Base-by-base conservation (phyloP, 768 basidiomycete genomes). In the Russula compacta region DNA sequence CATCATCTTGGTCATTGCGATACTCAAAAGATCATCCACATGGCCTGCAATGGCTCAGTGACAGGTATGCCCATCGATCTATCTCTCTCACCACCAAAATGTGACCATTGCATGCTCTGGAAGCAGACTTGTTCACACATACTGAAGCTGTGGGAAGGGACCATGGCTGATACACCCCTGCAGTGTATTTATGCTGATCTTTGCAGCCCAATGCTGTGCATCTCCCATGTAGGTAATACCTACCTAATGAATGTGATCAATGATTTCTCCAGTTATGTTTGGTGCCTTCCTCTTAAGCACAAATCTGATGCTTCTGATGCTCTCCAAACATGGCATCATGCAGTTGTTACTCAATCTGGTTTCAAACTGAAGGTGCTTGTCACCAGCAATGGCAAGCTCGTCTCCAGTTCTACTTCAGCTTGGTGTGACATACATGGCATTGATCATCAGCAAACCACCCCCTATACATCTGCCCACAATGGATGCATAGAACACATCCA, bases 221-320 rank as follows among this genome's bases (percentile, higher is more conserved):
- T 6, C 0, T 59, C 49, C 0, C 19, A 5, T 2, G 2, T 12
- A 0, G 39, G 32, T 1, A 32, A 32, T 11, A 1, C 4, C 0
- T 59, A 59, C 19, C 10, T 36, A 3, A 29, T 47, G 46, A 47
- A 29, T 32, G 11, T 21, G 1, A 47, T 29, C 11, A 12, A 29
- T 47, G 46, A 47, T 9, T 15, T 14, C 11, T 47, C 12, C 0
- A 12, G 24, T 5, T 47, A 47, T 3, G 46, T 47, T 0, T 29
- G 47, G 14, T 32, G 29, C 15, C 4, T 49, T 1, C 47, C 47
- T 0, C 6, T 49, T 0, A 36, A 4, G 12, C 2, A 0, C 2
- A 51, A 51, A 2, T 6, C 5, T 2, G 49, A 35, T 1, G 33
- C 35, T 2, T 0, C 10, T 1, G 1, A 10, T 11, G n/a, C n/a